Evolutionary conservation across 306 rosid genomes (phyloP), one percentile per base, ranked within the genome.

Genomic region (Carpinus fangiana): DNA sequence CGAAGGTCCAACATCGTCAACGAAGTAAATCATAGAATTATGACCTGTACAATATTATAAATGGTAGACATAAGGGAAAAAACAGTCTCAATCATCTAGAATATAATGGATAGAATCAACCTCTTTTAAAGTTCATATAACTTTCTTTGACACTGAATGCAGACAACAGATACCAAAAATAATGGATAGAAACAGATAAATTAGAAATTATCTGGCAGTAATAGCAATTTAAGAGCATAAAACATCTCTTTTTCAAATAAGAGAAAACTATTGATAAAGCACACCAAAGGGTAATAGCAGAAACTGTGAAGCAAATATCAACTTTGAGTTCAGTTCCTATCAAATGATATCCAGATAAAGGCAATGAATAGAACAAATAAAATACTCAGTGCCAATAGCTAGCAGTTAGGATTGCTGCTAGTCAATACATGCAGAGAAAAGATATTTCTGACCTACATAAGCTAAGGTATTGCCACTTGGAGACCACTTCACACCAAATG

Each of bases 401-500:
- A 67, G 72, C 67, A 81, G 66, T 60, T 72, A 46, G 54, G 64
- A 72, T 66, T 73, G 41, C 18, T 62, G 79, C 73, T 47, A 34
- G 78, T 45, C 70, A 74, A 59, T 70, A 75, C 36, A 60, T 53
- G 75, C 50, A 80, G 52, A 66, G 55, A 71, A 83, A 71, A 77
- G 76, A 85, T 70, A 78, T 82, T 76, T 78, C 98, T 91, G 73
- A 95, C 99, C 99, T 84, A 83, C 92, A 75, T 93, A 95, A 51
- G 94, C 93, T 86, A 93, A 88, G 87, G 98, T 93, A 80, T 88
- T 89, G 77, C 99, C 99, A 79, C 98, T 93, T 76, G 98, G 93
- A 72, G 99, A 95, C 99, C 99, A 95, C 88, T 85, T 95, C 82
- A 93, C 98, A 51, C 99, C 96, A 51, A 95, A 95, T 65, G 98